These are phyloP conservation scores for Pichia pseudocactophila DNA, from an alignment of 805 yeast species.

Conservation along the genomic window DNA sequence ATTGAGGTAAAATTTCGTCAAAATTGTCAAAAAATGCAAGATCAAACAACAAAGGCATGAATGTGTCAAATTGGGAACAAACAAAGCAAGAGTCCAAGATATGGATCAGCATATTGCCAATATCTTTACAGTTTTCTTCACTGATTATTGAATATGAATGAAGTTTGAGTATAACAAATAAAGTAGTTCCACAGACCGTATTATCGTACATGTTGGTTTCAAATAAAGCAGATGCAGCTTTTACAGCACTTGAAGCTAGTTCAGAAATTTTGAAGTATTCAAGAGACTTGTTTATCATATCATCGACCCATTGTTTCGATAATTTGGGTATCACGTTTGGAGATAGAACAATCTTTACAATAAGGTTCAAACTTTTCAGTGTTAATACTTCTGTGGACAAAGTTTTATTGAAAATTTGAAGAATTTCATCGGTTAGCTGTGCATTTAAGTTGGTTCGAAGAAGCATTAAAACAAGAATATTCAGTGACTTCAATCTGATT, in stretches of 20 bases:
- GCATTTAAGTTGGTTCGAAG: slow-evolving; percentile 10
- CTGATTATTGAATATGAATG: slow-evolving; percentile 11
- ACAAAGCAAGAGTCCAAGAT: slow-evolving; percentile 4
- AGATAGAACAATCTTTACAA: slow-evolving; percentile 15
- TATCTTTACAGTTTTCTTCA: slow-evolving; percentile 7
- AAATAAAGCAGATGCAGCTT: slow-evolving; percentile 12
- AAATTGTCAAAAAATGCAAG: slow-evolving; percentile 11
- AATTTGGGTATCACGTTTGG: not conserved
- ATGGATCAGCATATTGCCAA: slow-evolving; percentile 11
- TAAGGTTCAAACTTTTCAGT: slow-evolving; percentile 15
- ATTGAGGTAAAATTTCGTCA: slow-evolving; percentile 16
- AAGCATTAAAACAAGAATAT: slow-evolving; percentile 15
- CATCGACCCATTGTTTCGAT: slow-evolving; percentile 14
- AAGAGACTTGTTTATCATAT: slow-evolving; percentile 12
- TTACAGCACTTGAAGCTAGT: slow-evolving; percentile 14
- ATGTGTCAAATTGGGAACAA: not conserved
- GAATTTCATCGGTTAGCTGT: slow-evolving; percentile 2
- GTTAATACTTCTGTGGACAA: slow-evolving; percentile 25
- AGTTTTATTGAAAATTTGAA: slow-evolving; percentile 18
- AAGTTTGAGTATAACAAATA: slow-evolving; percentile 6
- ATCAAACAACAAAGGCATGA: slow-evolving; percentile 13
- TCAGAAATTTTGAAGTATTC: slow-evolving; percentile 18
- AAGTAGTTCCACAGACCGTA: slow-evolving; percentile 5
- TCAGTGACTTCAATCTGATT: slow-evolving; percentile 24
- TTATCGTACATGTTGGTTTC: slow-evolving; percentile 7